Evolutionary conservation across 805 yeast genomes (phyloP).

Genomic region (Isabelozyma gotoi): DNA sequence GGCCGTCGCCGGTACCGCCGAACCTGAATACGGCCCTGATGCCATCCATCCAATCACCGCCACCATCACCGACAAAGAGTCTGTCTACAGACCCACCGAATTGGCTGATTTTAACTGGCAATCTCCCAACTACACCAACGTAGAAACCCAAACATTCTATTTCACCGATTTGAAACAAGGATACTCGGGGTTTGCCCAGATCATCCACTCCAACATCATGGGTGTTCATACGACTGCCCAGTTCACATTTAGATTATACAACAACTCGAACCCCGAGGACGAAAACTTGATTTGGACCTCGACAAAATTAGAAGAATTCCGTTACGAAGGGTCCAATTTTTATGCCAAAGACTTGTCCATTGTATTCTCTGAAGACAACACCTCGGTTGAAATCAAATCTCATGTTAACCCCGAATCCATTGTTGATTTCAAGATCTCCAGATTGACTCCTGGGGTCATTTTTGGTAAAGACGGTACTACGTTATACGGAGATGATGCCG

Average conservation of each 20-base stretch:
- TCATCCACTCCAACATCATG: conserved; percentile 89
- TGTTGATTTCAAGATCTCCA: conserved; percentile 65
- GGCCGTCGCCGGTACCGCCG: conserved; percentile 96
- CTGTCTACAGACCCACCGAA: conserved; percentile 54
- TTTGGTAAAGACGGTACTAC: conserved; percentile 88
- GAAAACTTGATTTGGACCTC: conserved; percentile 81
- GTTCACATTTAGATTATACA: conserved; percentile 82
- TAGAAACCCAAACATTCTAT: conserved; percentile 93
- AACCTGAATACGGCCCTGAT: conserved; percentile 93
- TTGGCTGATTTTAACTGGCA: conserved; percentile 75
- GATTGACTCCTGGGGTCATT: conserved; percentile 76
- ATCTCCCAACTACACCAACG: conserved; percentile 78
- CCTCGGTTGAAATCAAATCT: conserved; percentile 54
- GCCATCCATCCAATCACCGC: conserved; percentile 85
- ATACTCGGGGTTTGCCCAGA: conserved; percentile 84
- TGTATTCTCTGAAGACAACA: conserved; percentile 54
- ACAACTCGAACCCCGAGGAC: conserved; percentile 46
- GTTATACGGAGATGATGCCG: conserved; percentile 78
- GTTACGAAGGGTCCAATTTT: conserved; percentile 71
- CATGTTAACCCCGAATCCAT: conserved; percentile 64
- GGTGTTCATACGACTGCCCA: conserved; percentile 90
- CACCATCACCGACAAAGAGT: conserved; percentile 39
- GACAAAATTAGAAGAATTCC: conserved; percentile 79
- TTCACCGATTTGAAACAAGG: conserved; percentile 64
- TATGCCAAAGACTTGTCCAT: conserved; percentile 73